phyloP scores from a whole-genome alignment of 176 grass and related monocot genomes.

The Carex pumila region DNA sequence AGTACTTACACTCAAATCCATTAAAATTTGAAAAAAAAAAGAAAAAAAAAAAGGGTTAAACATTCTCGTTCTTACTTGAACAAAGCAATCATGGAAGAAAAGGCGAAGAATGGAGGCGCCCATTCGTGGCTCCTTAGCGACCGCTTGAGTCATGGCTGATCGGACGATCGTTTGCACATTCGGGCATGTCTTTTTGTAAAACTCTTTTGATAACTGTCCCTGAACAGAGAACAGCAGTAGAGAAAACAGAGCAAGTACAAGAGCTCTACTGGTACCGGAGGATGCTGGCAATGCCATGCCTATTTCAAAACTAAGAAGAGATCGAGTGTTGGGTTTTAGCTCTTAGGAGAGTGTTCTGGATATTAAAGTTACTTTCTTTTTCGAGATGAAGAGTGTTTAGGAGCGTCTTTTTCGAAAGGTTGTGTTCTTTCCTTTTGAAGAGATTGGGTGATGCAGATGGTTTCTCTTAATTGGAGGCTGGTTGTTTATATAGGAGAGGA shows the following conservation, averaged over 20 bases:
- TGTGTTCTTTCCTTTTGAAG: neutral
- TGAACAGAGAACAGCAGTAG: neutral
- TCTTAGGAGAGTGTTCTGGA: neutral
- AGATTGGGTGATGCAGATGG: constrained; percentile 3
- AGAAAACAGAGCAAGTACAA: constrained; percentile 11
- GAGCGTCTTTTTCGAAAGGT: neutral
- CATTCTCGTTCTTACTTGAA: constrained; percentile 23
- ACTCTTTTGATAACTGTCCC: constrained; percentile 29
- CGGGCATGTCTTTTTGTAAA: constrained; percentile 48
- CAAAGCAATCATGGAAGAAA: constrained; percentile 74
- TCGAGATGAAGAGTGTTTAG: no score
- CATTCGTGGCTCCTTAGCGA: constrained; percentile 25
- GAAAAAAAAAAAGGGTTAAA: neutral
- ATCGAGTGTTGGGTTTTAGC: neutral
- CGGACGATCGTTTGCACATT: constrained; percentile 22
- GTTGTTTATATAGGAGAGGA: neutral
- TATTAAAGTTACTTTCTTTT: neutral
- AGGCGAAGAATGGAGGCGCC: constrained; percentile 46
- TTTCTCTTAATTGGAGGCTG: neutral
- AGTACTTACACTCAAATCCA: neutral
- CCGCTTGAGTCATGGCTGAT: constrained; percentile 26
- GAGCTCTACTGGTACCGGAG: neutral
- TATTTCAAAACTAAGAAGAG: neutral
- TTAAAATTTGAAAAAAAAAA: neutral
- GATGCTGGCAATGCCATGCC: constrained; percentile 14